Evolutionary conservation across 73 alveolate genomes (phyloP).

Genomic region (Blepharisma stoltei): DNA sequence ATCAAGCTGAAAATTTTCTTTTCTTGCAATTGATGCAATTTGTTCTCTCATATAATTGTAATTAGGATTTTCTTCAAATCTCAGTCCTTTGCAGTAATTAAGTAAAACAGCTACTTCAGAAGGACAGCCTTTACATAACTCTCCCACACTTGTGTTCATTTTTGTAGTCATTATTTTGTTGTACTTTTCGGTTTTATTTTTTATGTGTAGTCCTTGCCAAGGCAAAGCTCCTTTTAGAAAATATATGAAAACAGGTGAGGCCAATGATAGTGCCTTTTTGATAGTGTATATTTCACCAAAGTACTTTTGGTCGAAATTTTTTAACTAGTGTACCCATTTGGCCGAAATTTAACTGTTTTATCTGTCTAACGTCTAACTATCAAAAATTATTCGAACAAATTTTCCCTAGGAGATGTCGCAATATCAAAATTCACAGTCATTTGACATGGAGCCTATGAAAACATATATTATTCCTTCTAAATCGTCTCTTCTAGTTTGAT

Average conservation of each 20-base stretch:
- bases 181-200: conserved; percentile 51
- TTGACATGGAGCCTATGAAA: too few relatives aligned
- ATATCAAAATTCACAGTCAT: too few relatives aligned
- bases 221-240: conserved; percentile 71
- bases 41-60: conserved; percentile 38
- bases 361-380: too few relatives aligned
- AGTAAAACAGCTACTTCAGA: conserved; percentile 72
- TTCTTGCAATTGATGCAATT: neutral
- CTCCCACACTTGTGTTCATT: conserved; percentile 61
- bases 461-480: conserved; percentile 60
- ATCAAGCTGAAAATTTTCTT: neutral
- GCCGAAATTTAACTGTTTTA: too few relatives aligned
- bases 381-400: too few relatives aligned
- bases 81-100: conserved; percentile 78
- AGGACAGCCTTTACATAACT: conserved; percentile 72
- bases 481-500: conserved; percentile 79
- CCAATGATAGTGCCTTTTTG: too few relatives aligned
- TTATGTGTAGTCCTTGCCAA: conserved; percentile 58
- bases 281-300: too few relatives aligned
- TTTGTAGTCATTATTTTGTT: conserved; percentile 79
- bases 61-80: conserved; percentile 89
- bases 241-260: conserved; percentile 53
- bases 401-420: too few relatives aligned
- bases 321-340: too few relatives aligned
- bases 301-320: too few relatives aligned